Base-by-base conservation (phyloP, 2,329 filamentous ascomycete genomes). In the Fusarium sp. region DNA sequence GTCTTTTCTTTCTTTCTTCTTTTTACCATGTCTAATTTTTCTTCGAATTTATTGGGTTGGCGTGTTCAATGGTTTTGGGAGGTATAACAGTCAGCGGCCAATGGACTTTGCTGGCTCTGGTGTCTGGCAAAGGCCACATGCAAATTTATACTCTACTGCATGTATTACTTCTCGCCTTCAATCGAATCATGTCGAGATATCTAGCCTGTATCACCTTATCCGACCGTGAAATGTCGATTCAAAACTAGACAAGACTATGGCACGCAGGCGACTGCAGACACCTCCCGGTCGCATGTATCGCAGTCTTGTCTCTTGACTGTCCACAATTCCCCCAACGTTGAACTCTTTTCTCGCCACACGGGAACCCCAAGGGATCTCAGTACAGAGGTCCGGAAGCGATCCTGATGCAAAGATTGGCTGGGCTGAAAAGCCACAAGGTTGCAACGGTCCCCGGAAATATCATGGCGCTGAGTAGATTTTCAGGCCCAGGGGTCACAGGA, bases 41-140 rank as follows among this genome's bases (percentile, higher is more conserved):
- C 8, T 24, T 4, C 14, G 22, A 8, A 4, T 26, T 34, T 3
- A 20, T 22, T 4, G 18, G 18, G 12, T 22, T 12, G 24, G 5
- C 18, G 3, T 2, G 18, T 17, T 17, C 10, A 38, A 38, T 36
- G 50, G 50, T 10, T 18, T 22, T 22, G 5, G 14, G 18, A 28
- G 2, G 2, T 7, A 12, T 38, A 6, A 2, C 13, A 28, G 10
- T 4, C 2, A 17, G 14, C 9, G 24, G 3, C 6, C 2, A 36
- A 22, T 20, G 11, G 13, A 22, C 14, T 54, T 38, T 1, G 7
- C 5, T 28, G 24, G 24, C 34, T 22, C 9, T 8, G 5, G 7
- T 11, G 4, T 17, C 5, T 22, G 20, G 13, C 32, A 13, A 20
- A 20, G 3, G 22, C 12, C 12, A 10, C 12, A 15, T 3, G 12